phyloP scores from a whole-genome alignment of 2,329 filamentous ascomycete species.

The Didymella exigua region DNA sequence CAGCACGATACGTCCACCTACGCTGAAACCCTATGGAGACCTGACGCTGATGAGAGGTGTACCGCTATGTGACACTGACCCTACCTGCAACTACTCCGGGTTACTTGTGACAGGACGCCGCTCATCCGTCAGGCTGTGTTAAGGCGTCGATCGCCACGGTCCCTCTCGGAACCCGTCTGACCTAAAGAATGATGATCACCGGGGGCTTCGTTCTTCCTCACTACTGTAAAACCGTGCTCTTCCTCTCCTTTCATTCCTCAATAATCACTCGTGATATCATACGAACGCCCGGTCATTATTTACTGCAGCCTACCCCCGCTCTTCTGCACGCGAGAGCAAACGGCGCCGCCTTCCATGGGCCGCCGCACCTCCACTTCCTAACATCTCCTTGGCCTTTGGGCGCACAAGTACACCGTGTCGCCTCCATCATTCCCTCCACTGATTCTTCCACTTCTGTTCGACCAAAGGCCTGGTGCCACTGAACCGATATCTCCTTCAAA shows the following conservation, averaged over 20 bases:
- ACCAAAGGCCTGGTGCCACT: slow-evolving; percentile 14
- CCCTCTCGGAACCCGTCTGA: slow-evolving; percentile 19
- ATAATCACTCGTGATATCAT: slow-evolving; percentile 12
- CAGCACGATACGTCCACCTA: slow-evolving; percentile 6
- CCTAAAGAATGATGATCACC: slow-evolving; percentile 21
- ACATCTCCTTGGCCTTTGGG: slow-evolving; percentile 5
- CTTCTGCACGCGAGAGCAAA: slow-evolving; percentile 15
- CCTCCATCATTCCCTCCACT: slow-evolving; percentile 9
- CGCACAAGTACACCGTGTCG: slow-evolving; percentile 7
- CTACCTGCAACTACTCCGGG: slow-evolving; percentile 14
- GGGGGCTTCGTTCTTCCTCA: slow-evolving; percentile 13
- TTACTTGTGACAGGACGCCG: slow-evolving; percentile 14
- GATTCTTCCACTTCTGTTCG: slow-evolving; percentile 6
- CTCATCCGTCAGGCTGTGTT: slow-evolving; percentile 18
- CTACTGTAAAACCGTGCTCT: slow-evolving; percentile 12
- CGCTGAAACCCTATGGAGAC: slow-evolving; percentile 1
- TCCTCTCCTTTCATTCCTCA: slow-evolving; percentile 17
- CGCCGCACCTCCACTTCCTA: slow-evolving; percentile 13
- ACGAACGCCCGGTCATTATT: slow-evolving; percentile 4
- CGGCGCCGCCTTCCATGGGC: slow-evolving; percentile 16
- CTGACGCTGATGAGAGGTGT: slow-evolving; percentile 5
- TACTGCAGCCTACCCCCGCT: slow-evolving; percentile 16
- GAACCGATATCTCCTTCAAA: slow-evolving; percentile 4
- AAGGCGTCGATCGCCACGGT: slow-evolving; percentile 16
- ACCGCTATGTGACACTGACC: slow-evolving; percentile 4